phyloP scores from a whole-genome alignment of 441 rosid genomes.

The Populus hybrid region DNA sequence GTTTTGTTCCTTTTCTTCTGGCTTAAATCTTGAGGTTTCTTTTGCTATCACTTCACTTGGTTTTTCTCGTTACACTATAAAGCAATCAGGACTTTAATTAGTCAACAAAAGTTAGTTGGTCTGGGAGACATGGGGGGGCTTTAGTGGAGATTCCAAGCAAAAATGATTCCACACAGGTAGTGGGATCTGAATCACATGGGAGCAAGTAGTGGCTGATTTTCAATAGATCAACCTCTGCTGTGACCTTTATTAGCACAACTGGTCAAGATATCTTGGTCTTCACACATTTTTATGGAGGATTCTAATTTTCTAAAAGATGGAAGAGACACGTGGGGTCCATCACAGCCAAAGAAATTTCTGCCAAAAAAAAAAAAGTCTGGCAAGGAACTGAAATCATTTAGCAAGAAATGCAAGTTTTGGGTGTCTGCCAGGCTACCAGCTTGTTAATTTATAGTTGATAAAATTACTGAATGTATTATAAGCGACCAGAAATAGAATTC shows the following conservation, averaged over 20 bases:
- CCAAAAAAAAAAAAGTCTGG: neutral
- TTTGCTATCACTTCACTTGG: conserved; percentile 1
- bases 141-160: conserved; percentile 14
- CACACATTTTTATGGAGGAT: neutral
- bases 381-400: neutral
- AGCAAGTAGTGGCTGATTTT: neutral
- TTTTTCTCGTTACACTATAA: neutral
- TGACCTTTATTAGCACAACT: neutral
- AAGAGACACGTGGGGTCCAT: neutral
- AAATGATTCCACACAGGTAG: conserved; percentile 11
- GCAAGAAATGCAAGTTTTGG: neutral
- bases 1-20: neutral
- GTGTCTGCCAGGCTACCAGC: neutral
- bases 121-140: conserved; percentile 2
- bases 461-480: no score
- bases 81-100: neutral
- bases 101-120: conserved; percentile 8
- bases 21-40: neutral
- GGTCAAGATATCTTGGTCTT: conserved; percentile 2
- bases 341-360: neutral
- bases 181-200: conserved; percentile 19
- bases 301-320: neutral
- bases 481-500: no score
- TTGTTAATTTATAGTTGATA: neutral
- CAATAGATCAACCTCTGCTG: conserved; percentile 1